These are phyloP conservation scores for Leishmania major DNA, from an alignment of 208 protist genomes.

Conservation along the genomic window DNA sequence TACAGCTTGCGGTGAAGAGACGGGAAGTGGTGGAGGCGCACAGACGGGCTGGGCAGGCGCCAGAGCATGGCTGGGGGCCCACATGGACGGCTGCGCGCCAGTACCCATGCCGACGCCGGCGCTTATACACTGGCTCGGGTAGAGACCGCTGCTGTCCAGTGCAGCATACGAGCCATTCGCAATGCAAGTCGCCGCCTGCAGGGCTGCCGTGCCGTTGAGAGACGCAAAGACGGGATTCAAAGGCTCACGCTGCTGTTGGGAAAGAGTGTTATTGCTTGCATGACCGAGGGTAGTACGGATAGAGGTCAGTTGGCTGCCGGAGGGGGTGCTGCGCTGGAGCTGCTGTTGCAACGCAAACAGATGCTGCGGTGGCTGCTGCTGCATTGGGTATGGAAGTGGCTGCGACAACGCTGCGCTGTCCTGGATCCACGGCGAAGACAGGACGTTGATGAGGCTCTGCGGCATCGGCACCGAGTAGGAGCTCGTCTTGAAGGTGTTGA, in stretches of 20 bases:
- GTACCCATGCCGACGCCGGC: neutral
- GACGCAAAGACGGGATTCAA: neutral
- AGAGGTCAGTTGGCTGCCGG: neutral
- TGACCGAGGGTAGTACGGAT: neutral
- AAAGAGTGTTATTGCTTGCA: neutral
- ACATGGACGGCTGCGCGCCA: neutral
- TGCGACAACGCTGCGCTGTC: neutral
- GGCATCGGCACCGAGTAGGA: constrained; percentile 8
- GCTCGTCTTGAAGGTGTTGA: neutral
- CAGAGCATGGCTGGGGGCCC: neutral
- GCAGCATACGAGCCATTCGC: neutral
- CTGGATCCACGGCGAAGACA: constrained; percentile 8
- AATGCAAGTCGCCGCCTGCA: neutral
- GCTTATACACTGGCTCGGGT: neutral
- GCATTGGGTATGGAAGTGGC: neutral
- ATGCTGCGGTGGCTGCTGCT: constrained; percentile 3
- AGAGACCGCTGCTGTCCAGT: neutral
- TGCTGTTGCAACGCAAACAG: neutral
- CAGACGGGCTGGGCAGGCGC: neutral
- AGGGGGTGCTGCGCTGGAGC: neutral
- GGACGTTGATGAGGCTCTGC: constrained; percentile 11
- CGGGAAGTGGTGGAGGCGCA: neutral
- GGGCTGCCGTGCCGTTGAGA: neutral
- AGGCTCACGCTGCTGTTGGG: neutral
- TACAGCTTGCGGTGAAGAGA: neutral